Percentiles rank a stretch among this genome's conserved stretches.
These are phyloP conservation scores for Tricholoma hemisulphureum DNA, from an alignment of 768 basidiomycete species.

Conservation along the genomic window DNA sequence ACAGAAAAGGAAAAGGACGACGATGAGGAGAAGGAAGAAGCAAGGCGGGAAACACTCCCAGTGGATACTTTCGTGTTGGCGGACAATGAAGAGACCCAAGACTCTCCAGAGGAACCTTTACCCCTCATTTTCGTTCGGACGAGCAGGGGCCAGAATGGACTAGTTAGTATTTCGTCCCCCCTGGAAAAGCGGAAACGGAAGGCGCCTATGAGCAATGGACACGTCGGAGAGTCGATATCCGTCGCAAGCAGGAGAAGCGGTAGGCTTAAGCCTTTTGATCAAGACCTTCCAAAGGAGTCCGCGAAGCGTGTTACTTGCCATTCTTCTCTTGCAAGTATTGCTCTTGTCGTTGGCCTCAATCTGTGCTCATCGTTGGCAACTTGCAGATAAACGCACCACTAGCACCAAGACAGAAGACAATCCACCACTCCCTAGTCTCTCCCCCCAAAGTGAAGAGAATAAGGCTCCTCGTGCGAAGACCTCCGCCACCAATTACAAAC, in stretches of 20 bases:
- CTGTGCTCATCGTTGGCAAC: background rate
- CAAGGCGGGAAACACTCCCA: background rate
- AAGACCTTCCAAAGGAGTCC: constrained; percentile 5
- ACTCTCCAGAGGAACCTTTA: background rate
- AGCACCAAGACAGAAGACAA: background rate
- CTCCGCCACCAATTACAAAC: constrained; percentile 58
- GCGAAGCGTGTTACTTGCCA: constrained; percentile 2
- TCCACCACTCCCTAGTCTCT: constrained; percentile 10
- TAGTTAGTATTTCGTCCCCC: background rate
- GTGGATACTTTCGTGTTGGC: background rate
- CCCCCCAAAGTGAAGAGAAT: constrained; percentile 54
- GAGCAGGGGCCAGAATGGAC: background rate
- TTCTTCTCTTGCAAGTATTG: background rate
- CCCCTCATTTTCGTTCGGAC: background rate
- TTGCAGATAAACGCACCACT: background rate
- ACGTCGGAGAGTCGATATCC: constrained; percentile 11
- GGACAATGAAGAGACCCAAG: background rate
- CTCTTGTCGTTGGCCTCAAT: background rate
- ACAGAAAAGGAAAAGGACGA: background rate
- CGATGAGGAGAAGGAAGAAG: background rate
- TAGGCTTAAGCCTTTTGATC: constrained; percentile 11
- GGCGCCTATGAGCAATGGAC: background rate
- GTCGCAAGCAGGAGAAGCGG: constrained; percentile 14
- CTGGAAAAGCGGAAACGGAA: constrained; percentile 11
- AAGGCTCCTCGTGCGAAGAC: constrained; percentile 63